Conservation (phyloP, 2,329 filamentous ascomycete genomes). For the Diaporthe destruens region DNA sequence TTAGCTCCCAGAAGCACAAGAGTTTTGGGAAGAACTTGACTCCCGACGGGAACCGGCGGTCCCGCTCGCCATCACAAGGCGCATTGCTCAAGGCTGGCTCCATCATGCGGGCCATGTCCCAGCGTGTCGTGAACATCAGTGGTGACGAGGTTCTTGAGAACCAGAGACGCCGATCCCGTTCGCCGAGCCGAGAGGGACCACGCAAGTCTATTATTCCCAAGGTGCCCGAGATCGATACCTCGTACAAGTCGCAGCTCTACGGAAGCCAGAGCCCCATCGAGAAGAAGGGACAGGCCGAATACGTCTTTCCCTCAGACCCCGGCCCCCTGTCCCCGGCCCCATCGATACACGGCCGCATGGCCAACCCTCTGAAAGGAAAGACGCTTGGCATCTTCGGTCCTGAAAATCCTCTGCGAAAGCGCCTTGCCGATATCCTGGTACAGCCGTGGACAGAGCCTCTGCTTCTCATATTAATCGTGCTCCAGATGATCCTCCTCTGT, state of each 20-base stretch:
- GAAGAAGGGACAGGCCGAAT: conserved; percentile 56
- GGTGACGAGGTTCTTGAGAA: conserved; percentile 90
- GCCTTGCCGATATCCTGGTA: conserved; percentile 85
- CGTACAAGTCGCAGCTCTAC: conserved; percentile 64
- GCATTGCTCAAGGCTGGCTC: conserved; percentile 79
- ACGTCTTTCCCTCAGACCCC: conserved; percentile 49
- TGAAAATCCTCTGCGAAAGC: conserved; percentile 78
- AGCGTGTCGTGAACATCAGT: conserved; percentile 96
- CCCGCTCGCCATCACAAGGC: conserved; percentile 73
- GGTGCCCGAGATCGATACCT: conserved; percentile 60
- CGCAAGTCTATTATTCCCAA: conserved; percentile 63
- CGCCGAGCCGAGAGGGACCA: conserved; percentile 64
- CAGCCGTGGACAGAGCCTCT: conserved; percentile 88
- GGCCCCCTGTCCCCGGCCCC: conserved; percentile 49
- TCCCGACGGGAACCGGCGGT: conserved; percentile 64
- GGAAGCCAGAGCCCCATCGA: conserved; percentile 56
- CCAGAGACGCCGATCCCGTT: conserved; percentile 71
- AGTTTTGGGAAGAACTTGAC: conserved; percentile 70
- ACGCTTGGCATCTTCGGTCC: conserved; percentile 87
- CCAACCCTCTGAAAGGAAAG: conserved; percentile 88
- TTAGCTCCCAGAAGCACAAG: conserved; percentile 62
- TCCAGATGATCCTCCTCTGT: conserved; percentile 89
- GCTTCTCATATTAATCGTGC: conserved; percentile 86
- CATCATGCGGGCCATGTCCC: conserved; percentile 88
- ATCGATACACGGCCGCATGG: conserved; percentile 51